These are phyloP conservation scores for Rosa multiflora DNA, from an alignment of 306 rosid species.

Conservation along the genomic window DNA sequence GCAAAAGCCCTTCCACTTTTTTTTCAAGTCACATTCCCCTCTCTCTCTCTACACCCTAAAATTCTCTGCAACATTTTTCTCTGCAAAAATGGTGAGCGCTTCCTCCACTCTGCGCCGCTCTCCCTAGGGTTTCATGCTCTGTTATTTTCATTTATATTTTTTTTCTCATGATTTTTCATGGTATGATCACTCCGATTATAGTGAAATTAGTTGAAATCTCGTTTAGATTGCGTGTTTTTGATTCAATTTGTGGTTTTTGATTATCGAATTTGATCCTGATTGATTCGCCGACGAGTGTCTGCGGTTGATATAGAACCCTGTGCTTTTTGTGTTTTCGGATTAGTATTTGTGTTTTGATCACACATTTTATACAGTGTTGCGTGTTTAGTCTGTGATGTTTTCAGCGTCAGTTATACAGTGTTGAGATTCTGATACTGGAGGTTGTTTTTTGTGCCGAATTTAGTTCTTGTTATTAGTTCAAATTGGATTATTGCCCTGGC, in stretches of 20 bases:
- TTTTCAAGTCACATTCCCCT: not conserved
- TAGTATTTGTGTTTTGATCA: not conserved
- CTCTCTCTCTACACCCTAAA: conserved; percentile 29
- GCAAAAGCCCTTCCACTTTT: conserved; percentile 15
- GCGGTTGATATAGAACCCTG: not conserved
- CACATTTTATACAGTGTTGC: not conserved
- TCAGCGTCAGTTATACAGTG: not conserved
- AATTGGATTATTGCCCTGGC: not conserved
- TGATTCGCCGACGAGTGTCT: not conserved
- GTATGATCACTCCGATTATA: not conserved
- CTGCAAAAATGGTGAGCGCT: conserved; percentile 40
- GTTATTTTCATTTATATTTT: not conserved
- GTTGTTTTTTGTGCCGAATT: not conserved
- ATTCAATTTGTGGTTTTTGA: not conserved
- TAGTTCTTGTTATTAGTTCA: not conserved
- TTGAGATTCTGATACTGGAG: not conserved
- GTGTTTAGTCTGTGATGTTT: not conserved
- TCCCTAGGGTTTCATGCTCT: not conserved
- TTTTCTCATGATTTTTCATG: not conserved
- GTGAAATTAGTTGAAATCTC: not conserved
- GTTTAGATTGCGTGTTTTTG: not conserved
- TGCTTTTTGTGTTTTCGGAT: not conserved
- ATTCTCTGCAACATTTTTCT: conserved; percentile 30
- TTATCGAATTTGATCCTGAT: not conserved
- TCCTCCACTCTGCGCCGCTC: not conserved